Evolutionary conservation across 202 grass and related monocot species (phyloP).

Genomic region (Elaeis oleifera): DNA sequence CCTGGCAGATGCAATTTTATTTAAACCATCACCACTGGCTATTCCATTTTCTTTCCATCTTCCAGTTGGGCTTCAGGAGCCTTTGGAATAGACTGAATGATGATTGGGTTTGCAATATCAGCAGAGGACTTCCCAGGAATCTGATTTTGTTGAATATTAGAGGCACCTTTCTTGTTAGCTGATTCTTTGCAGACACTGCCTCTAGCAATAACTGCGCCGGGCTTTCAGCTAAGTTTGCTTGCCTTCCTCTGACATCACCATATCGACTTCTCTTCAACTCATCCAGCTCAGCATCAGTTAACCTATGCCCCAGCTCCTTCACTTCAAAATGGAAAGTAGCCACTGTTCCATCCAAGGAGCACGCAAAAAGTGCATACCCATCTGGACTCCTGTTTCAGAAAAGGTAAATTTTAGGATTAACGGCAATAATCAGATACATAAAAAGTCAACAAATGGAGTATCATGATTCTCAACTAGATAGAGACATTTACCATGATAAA

Average conservation of each 20-base stretch:
- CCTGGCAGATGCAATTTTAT: constrained; percentile 33
- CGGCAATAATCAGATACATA: too few species aligned
- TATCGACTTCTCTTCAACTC: constrained; percentile 92
- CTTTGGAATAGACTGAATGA: constrained; percentile 50
- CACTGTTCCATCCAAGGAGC: constrained; percentile 91
- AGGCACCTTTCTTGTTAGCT: constrained; percentile 38
- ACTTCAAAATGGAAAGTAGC: constrained; percentile 88
- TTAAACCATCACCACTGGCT: constrained; percentile 36
- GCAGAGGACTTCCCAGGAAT: constrained; percentile 37
- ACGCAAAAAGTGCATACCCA: constrained; percentile 92
- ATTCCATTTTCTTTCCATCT: constrained; percentile 43
- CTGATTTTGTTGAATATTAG: constrained; percentile 43
- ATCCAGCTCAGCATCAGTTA: constrained; percentile 82
- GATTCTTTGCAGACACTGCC: constrained; percentile 68
- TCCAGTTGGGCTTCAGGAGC: constrained; percentile 42
- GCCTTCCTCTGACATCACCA: constrained; percentile 84
- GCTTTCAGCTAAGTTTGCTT: constrained; percentile 88
- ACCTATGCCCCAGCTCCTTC: constrained; percentile 78
- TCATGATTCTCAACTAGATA: background rate
- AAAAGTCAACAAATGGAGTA: background rate
- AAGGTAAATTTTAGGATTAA: background rate
- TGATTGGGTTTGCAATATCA: constrained; percentile 36
- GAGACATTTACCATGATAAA: constrained; percentile 75
- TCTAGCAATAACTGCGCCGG: constrained; percentile 75
- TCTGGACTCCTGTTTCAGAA: constrained; percentile 77